Percentiles rank a stretch among this genome's conserved stretches.
These are phyloP conservation scores for Casuarina cunninghamiana DNA, from an alignment of 306 rosid genomes.

Conservation along the genomic window DNA sequence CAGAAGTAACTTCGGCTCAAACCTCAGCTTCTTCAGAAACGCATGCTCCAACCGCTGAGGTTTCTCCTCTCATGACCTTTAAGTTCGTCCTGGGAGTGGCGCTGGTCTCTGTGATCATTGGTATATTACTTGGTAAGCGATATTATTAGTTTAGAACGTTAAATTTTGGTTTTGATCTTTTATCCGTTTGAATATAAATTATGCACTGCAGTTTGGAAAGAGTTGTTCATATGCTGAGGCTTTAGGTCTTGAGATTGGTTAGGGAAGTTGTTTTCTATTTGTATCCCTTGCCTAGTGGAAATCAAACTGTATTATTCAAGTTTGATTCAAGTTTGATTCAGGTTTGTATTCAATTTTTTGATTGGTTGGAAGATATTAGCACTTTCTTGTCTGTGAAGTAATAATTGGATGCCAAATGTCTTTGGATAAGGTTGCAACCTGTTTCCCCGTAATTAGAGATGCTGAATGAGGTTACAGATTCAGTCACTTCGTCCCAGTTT, in stretches of 20 bases:
- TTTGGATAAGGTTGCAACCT: too few species aligned
- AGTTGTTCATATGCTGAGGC: slow-evolving; percentile 45
- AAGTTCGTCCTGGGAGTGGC: slow-evolving; percentile 73
- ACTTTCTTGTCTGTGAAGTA: neutral
- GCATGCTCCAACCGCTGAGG: slow-evolving; percentile 38
- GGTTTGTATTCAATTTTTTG: slow-evolving; percentile 27
- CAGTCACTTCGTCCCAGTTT: too few species aligned
- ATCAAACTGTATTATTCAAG: slow-evolving; percentile 32
- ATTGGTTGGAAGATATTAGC: slow-evolving; percentile 26
- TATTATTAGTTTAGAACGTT: slow-evolving; percentile 55
- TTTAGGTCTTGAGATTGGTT: slow-evolving; percentile 17
- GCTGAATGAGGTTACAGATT: too few species aligned
- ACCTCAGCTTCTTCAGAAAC: slow-evolving; percentile 51
- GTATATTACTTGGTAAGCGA: slow-evolving; percentile 81
- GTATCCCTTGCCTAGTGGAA: slow-evolving; percentile 53
- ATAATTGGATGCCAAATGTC: too few species aligned
- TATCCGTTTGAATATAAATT: slow-evolving; percentile 22
- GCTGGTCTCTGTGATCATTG: slow-evolving; percentile 66
- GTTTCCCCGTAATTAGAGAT: too few species aligned
- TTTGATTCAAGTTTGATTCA: neutral
- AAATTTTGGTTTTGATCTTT: slow-evolving; percentile 26
- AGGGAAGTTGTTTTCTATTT: slow-evolving; percentile 59
- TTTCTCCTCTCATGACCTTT: slow-evolving; percentile 48
- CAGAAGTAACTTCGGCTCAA: slow-evolving; percentile 60
- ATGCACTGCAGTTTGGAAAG: slow-evolving; percentile 39